phyloP scores from a whole-genome alignment of 164 flowering plant genomes.

The Vitis amurensis region DNA sequence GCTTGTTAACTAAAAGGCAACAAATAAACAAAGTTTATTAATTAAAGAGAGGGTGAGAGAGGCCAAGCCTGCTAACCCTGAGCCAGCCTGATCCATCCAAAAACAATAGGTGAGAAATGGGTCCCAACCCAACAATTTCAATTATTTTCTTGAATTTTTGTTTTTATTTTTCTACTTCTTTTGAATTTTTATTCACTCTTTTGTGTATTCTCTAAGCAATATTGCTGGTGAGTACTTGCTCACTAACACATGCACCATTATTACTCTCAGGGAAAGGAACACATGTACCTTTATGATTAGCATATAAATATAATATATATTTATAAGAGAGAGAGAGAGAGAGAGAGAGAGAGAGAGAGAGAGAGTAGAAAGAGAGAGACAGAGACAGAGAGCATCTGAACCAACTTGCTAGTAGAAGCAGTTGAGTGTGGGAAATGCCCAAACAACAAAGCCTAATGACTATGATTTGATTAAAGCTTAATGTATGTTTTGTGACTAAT shows the following conservation, averaged over 20 bases:
- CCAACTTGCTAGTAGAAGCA: background rate
- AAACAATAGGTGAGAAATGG: constrained; percentile 2
- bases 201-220: constrained; percentile 42
- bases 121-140: constrained; percentile 7
- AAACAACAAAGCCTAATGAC: constrained; percentile 8
- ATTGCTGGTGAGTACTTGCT: constrained; percentile 40
- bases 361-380: background rate
- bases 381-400: background rate
- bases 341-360: background rate
- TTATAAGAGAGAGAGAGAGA: too few species aligned
- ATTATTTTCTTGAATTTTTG: constrained; percentile 1
- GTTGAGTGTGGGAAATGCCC: constrained; percentile 4
- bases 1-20: constrained; percentile 8
- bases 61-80: background rate
- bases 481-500: constrained; percentile 8
- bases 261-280: constrained; percentile 26
- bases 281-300: constrained; percentile 41
- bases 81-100: constrained; percentile 13
- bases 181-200: constrained; percentile 12
- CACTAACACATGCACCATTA: constrained; percentile 46
- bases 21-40: constrained; percentile 4
- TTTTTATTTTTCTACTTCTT: background rate
- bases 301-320: background rate
- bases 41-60: too few species aligned
- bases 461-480: constrained; percentile 13